Evolutionary conservation across 83 land plant species (phyloP).

Genomic region (Thuja plicata): DNA sequence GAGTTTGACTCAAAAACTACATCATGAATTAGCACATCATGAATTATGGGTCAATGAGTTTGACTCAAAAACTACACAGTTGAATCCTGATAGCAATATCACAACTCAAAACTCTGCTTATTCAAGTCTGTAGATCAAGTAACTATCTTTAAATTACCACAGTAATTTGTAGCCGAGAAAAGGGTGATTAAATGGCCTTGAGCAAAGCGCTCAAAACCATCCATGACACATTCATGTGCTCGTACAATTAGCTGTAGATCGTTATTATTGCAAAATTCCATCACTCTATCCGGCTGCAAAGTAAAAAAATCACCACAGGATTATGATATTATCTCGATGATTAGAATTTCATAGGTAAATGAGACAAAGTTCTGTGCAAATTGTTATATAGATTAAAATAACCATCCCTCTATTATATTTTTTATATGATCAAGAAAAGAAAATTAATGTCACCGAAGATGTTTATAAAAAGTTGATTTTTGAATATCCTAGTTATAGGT

Average conservation of each 20-base stretch:
- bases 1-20: too few relatives aligned
- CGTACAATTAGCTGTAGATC: constrained; percentile 87
- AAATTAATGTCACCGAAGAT: neutral
- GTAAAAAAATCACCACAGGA: neutral
- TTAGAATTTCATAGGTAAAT: neutral
- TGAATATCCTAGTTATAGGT: neutral
- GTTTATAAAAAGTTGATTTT: neutral
- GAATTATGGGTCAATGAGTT: too few relatives aligned
- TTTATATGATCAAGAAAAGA: neutral
- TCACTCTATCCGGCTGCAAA: constrained; percentile 87
- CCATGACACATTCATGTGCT: constrained; percentile 97
- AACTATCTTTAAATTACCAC: constrained; percentile 44
- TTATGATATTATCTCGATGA: neutral
- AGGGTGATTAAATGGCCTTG: constrained; percentile 96
- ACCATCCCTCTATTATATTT: neutral
- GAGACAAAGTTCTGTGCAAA: neutral
- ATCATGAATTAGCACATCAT: too few relatives aligned
- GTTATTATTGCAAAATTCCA: constrained; percentile 94
- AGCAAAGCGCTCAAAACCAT: constrained; percentile 98
- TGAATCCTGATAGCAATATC: too few relatives aligned
- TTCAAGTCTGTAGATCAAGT: neutral
- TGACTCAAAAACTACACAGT: too few relatives aligned
- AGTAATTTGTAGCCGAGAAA: constrained; percentile 92
- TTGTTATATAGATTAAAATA: neutral
- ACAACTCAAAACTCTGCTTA: neutral